Evolutionary conservation across 108 stramenopile species (phyloP).

Genomic region (Cyclotella kingstonii): DNA sequence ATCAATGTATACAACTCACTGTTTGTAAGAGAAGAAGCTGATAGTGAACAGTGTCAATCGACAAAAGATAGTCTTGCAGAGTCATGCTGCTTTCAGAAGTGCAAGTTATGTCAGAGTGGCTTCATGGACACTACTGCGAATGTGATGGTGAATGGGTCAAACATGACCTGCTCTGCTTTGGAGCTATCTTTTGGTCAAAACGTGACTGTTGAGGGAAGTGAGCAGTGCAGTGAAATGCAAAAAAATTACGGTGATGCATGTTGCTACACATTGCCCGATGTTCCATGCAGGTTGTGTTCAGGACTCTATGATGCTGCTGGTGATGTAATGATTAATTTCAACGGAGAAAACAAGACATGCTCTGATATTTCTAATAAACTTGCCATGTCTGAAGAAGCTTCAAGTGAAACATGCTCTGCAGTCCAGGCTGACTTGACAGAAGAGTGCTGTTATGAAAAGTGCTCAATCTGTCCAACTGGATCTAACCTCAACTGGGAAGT

Average conservation of each 20-base stretch:
- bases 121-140: constrained; percentile 38
- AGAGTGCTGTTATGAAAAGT: constrained; percentile 33
- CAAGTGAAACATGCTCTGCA: constrained; percentile 26
- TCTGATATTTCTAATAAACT: constrained; percentile 36
- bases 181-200: constrained; percentile 33
- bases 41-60: constrained; percentile 36
- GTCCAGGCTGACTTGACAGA: constrained; percentile 19
- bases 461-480: constrained; percentile 40
- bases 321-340: constrained; percentile 26
- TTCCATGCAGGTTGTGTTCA: constrained; percentile 37
- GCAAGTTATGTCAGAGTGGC: constrained; percentile 34
- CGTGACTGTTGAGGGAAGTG: constrained; percentile 29
- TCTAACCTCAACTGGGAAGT: constrained; percentile 45
- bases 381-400: constrained; percentile 37
- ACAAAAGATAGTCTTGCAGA: constrained; percentile 27
- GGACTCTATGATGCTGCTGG: constrained; percentile 21
- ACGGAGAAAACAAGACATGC: constrained; percentile 32
- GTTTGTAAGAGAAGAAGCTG: constrained; percentile 37
- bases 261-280: constrained; percentile 40
- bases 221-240: constrained; percentile 17
- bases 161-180: constrained; percentile 27
- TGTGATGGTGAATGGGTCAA: constrained; percentile 23
- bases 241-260: constrained; percentile 26
- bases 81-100: constrained; percentile 41
- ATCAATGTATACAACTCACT: constrained; percentile 39